phyloP scores from a whole-genome alignment of 352 stramenopile genomes.

The Thraustochytrium sp. region DNA sequence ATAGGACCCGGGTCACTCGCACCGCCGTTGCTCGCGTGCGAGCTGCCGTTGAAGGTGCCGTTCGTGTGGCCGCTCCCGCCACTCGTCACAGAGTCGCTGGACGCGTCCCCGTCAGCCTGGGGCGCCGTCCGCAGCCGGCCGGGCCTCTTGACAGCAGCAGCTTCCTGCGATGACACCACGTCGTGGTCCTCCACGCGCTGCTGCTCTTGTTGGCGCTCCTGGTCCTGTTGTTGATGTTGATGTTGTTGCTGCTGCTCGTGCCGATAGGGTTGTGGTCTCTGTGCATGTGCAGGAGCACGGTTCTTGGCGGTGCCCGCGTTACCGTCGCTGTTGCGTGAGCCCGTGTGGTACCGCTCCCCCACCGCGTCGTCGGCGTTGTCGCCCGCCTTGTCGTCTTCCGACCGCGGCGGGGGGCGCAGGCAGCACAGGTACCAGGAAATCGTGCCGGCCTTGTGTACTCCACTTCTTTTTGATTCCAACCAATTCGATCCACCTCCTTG shows the following conservation, averaged over 20 bases:
- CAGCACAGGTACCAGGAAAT: constrained; percentile 6
- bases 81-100: too few relatives aligned
- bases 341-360: neutral
- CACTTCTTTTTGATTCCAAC: neutral
- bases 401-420: neutral
- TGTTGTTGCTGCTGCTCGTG: neutral
- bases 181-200: too few relatives aligned
- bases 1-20: neutral
- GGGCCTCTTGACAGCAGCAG: too few relatives aligned
- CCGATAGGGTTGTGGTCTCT: neutral
- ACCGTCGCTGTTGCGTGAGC: neutral
- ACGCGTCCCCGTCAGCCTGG: too few relatives aligned
- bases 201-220: neutral
- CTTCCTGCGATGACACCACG: too few relatives aligned
- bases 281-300: neutral
- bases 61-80: too few relatives aligned
- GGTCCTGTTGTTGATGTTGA: neutral
- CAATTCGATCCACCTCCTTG: neutral
- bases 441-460: neutral
- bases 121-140: too few relatives aligned
- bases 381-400: neutral
- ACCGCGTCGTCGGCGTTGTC: neutral
- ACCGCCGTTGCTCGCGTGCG: neutral
- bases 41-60: neutral
- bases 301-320: neutral